phyloP scores from a whole-genome alignment of 352 stramenopile genomes.

The Phytopythium cucurbitacearum region DNA sequence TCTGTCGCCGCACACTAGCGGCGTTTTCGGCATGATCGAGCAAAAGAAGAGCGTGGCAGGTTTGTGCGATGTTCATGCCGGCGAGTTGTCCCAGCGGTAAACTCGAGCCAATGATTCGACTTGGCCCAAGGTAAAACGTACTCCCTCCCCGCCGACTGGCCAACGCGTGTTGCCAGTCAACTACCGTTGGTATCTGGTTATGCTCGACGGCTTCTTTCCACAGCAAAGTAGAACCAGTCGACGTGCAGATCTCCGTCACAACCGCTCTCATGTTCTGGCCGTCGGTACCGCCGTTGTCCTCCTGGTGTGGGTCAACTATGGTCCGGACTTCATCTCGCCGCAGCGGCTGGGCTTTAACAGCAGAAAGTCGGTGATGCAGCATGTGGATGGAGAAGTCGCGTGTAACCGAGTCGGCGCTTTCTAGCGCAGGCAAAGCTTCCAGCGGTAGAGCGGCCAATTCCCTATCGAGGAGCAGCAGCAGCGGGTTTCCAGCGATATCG shows the following conservation, averaged over 20 bases:
- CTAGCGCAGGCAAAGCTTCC: constrained; percentile 39
- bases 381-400: constrained; percentile 76
- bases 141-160: constrained; percentile 46
- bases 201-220: constrained; percentile 70
- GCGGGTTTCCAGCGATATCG: constrained; percentile 35
- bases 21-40: constrained; percentile 81
- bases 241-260: constrained; percentile 33
- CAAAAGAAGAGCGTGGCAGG: constrained; percentile 70
- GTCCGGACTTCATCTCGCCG: constrained; percentile 55
- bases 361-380: constrained; percentile 41
- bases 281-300: constrained; percentile 35
- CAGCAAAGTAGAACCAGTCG: constrained; percentile 14
- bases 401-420: constrained; percentile 42
- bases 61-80: constrained; percentile 58
- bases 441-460: constrained; percentile 47
- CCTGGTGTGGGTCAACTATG: constrained; percentile 56
- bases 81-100: constrained; percentile 36
- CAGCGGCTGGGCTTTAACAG: constrained; percentile 48
- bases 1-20: constrained; percentile 68
- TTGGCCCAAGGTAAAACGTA: constrained; percentile 71
- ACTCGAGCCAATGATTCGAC: constrained; percentile 54
- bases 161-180: constrained; percentile 67
- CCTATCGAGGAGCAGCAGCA: constrained; percentile 54
- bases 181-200: constrained; percentile 48
- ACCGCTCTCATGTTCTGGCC: constrained; percentile 40